Evolutionary conservation across 1,139 yeast species (phyloP).

Genomic region (Blastobotrys persicus): DNA sequence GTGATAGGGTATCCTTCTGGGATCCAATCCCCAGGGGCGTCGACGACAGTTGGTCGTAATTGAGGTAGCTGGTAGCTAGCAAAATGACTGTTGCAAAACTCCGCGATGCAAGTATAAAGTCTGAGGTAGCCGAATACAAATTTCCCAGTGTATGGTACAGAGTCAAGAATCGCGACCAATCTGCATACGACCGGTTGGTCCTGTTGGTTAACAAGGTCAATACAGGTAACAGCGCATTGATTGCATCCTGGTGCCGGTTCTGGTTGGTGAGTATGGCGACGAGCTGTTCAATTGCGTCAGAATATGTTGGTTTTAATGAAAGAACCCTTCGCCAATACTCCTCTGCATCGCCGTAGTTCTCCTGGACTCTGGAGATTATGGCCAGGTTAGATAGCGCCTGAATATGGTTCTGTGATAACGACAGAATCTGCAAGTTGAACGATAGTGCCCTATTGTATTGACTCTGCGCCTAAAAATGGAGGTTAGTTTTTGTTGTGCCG

Average conservation of each 20-base stretch:
- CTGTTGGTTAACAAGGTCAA: constrained; percentile 16
- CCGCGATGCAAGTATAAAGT: constrained; percentile 22
- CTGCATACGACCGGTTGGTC: constrained; percentile 11
- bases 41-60: constrained; percentile 1
- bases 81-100: constrained; percentile 26
- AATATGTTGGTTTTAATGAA: constrained; percentile 25
- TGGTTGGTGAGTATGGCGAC: constrained; percentile 24
- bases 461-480: constrained; percentile 21
- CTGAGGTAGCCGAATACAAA: constrained; percentile 23
- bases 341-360: constrained; percentile 23
- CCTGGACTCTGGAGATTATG: constrained; percentile 22
- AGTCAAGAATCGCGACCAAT: constrained; percentile 31
- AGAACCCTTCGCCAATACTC: constrained; percentile 27
- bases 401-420: constrained; percentile 21
- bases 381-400: constrained; percentile 31
- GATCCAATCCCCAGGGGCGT: constrained; percentile 11
- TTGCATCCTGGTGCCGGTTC: constrained; percentile 25
- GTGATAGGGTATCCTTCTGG: constrained; percentile 9
- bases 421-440: constrained; percentile 20
- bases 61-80: constrained; percentile 14
- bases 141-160: constrained; percentile 34
- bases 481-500: constrained; percentile 11
- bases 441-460: constrained; percentile 22
- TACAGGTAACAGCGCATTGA: constrained; percentile 21
- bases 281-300: constrained; percentile 33